phyloP scores from a whole-genome alignment of 139 green algal genomes.

The Deuterostichococcus epilithicus region DNA sequence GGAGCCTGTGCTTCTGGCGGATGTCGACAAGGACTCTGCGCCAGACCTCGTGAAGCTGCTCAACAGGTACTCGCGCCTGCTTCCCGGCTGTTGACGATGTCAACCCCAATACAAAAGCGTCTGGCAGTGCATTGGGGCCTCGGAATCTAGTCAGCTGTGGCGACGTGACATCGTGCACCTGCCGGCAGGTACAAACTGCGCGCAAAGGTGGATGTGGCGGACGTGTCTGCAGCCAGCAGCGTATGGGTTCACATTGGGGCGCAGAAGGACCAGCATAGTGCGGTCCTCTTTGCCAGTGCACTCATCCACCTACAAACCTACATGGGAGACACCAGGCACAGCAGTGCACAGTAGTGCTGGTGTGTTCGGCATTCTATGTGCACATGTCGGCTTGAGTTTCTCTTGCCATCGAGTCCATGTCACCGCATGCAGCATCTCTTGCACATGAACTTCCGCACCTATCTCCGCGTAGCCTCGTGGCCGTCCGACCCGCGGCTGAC shows the following conservation, averaged over 20 bases:
- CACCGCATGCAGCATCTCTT: too few species aligned
- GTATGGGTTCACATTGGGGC: slow-evolving; percentile 55
- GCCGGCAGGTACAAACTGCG: slow-evolving; percentile 70
- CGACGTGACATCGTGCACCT: slow-evolving; percentile 12
- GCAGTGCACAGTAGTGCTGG: too few species aligned
- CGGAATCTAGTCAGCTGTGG: slow-evolving; percentile 1
- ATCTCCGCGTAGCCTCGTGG: slow-evolving; percentile 47
- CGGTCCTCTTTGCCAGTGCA: not conserved
- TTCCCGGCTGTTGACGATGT: not conserved
- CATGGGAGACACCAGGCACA: too few species aligned
- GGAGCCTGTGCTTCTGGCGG: slow-evolving; percentile 39
- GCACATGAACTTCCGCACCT: too few species aligned
- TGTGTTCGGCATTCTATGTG: too few species aligned
- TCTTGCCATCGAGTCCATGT: too few species aligned
- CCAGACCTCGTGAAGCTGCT: slow-evolving; percentile 19
- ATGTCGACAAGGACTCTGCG: slow-evolving; percentile 39
- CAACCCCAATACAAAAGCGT: too few species aligned
- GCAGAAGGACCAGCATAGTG: not conserved
- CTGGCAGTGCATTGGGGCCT: not conserved
- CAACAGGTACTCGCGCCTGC: slow-evolving; percentile 1
- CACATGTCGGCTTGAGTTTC: too few species aligned
- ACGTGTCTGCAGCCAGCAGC: slow-evolving; percentile 41
- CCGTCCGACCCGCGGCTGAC: slow-evolving; percentile 55
- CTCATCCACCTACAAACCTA: too few species aligned
- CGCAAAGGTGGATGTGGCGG: slow-evolving; percentile 56